Base-by-base conservation (phyloP, 305 asterid genomes). In the Nicotiana rustica region DNA sequence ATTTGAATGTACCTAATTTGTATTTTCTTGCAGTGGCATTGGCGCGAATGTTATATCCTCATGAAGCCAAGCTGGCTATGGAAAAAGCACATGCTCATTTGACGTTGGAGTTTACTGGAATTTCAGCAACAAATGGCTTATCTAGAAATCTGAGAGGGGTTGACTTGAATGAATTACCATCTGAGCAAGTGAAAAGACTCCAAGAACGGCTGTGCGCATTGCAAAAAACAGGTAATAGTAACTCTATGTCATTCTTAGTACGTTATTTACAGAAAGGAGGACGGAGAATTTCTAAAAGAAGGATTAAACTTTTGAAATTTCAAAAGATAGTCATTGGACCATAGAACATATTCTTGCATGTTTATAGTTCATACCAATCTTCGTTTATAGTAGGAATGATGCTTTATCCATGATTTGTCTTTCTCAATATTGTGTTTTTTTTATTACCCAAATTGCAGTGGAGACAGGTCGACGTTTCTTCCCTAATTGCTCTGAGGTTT, bases 51-150 rank as follows among this genome's bases (percentile, higher is more conserved):
- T 78, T 92, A 81, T 95, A 91, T 82, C 99, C 98, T 12, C 83
- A 73, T 33, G 93, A 95, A 90, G 99, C 99, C 25, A 90, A 82
- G 62, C 52, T 95, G 78, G 98, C 99, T 8, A 95, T 94, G 99
- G 92, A 92, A 85, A 85, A 85, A 85, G 97, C 98, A 68, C 86
- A 90, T 67, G 98, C 95, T 8, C 95, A 91, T 81, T 83, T 92
- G 25, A 95, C 98, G 14, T 83, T 77, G 52, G 95, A 91, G 88
- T 95, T 94, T 81, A 80, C 87, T 10, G 97, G 97, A 10, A 90
- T 95, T 66, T 83, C 95, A 33, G 87, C 93, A 15, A 73, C 93
- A 6, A 89, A 90, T 76, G 91, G 91, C 13, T 61, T 88, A 0
- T 79, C 73, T 67, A 89, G 89, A 65, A 89, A 90, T 76, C 83